A percentile compares a stretch with the other conserved stretches of the same genome.
phyloP scores from a whole-genome alignment of 495 filamentous ascomycete species.

The Neurospora hispaniola region DNA sequence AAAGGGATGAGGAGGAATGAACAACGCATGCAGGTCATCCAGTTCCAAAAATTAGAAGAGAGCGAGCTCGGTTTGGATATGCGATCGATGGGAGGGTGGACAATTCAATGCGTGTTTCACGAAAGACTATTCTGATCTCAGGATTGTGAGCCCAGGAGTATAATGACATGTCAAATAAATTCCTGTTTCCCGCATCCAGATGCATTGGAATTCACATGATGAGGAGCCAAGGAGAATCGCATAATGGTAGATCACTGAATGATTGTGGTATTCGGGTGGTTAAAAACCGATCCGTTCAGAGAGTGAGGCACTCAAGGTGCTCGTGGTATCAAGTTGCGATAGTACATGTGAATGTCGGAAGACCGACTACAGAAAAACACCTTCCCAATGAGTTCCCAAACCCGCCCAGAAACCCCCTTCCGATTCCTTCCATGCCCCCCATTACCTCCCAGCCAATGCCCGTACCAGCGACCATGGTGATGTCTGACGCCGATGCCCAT shows the following conservation, averaged over 20 bases:
- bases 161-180: not conserved
- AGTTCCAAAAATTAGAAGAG: not conserved
- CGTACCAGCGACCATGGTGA: not conserved
- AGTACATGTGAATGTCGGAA: not conserved
- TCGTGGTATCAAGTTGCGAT: not conserved
- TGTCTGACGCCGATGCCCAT: conserved; percentile 1
- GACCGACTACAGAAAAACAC: not conserved
- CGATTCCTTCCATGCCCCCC: not conserved
- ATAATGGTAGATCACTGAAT: not conserved
- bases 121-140: not conserved
- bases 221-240: not conserved
- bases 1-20: not conserved
- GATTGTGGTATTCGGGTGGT: not conserved
- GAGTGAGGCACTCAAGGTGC: not conserved
- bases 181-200: not conserved
- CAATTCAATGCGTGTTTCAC: not conserved
- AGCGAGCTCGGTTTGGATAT: not conserved
- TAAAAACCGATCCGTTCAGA: not conserved
- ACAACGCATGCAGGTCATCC: not conserved
- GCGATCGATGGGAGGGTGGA: not conserved
- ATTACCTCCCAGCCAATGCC: not conserved
- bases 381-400: not conserved
- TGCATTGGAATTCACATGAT: not conserved
- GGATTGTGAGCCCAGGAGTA: not conserved
- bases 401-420: not conserved